phyloP scores from a whole-genome alignment of 1,284 basidiomycete species.

The Trichosporon asahii region DNA sequence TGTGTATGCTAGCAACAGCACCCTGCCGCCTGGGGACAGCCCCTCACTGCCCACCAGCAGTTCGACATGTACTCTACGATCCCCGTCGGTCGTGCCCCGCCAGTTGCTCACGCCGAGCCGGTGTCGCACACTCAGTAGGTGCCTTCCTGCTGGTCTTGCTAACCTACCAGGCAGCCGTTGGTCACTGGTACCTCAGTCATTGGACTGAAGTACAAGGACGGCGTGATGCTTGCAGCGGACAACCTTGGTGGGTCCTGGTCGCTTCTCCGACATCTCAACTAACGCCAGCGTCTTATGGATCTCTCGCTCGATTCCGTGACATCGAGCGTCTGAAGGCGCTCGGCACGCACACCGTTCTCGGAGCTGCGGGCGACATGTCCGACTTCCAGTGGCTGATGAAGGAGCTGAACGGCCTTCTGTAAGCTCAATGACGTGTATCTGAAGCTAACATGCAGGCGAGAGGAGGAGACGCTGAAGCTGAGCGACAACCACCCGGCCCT shows the following conservation, averaged over 20 bases:
- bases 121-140: slow-evolving; percentile 34
- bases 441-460: slow-evolving; percentile 53
- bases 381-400: slow-evolving; percentile 94
- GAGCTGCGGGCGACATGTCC: slow-evolving; percentile 93
- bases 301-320: slow-evolving; percentile 94
- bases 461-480: slow-evolving; percentile 60
- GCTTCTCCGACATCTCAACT: background rate
- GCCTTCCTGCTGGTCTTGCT: background rate
- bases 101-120: slow-evolving; percentile 19
- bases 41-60: slow-evolving; percentile 37
- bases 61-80: slow-evolving; percentile 47
- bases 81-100: slow-evolving; percentile 26
- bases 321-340: slow-evolving; percentile 81
- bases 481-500: slow-evolving; percentile 77
- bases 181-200: slow-evolving; percentile 96
- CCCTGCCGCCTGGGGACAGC: slow-evolving; percentile 50
- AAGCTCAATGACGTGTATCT: slow-evolving; percentile 16
- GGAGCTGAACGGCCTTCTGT: slow-evolving; percentile 53
- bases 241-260: slow-evolving; percentile 67
- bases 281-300: slow-evolving; percentile 87
- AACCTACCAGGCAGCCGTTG: slow-evolving; percentile 70
- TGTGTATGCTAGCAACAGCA: slow-evolving; percentile 32
- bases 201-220: slow-evolving; percentile 90
- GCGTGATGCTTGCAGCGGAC: slow-evolving; percentile 99
- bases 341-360: slow-evolving; percentile 77